phyloP scores from a whole-genome alignment of 257 asterid species.

The Knoxia roxburghii region DNA sequence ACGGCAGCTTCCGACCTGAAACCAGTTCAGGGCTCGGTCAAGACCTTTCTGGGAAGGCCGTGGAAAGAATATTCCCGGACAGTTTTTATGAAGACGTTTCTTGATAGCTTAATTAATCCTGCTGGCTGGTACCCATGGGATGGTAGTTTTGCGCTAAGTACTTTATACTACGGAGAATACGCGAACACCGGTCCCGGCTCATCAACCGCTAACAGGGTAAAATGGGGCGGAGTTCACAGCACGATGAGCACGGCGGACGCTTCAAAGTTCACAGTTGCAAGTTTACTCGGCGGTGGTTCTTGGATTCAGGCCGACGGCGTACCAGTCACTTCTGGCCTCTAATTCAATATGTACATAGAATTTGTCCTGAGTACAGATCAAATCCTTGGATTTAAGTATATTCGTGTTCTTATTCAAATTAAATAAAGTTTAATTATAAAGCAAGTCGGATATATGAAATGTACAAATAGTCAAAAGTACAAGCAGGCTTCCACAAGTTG shows the following conservation, averaged over 20 bases:
- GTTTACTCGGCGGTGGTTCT: slow-evolving; percentile 53
- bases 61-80: slow-evolving; percentile 74
- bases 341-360: too few species aligned
- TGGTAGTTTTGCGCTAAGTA: slow-evolving; percentile 58
- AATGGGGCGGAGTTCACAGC: slow-evolving; percentile 29
- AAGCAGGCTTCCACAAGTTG: too few species aligned
- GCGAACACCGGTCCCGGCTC: slow-evolving; percentile 76
- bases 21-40: slow-evolving; percentile 42
- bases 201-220: slow-evolving; percentile 51
- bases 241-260: slow-evolving; percentile 33
- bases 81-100: slow-evolving; percentile 45
- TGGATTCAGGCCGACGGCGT: slow-evolving; percentile 61
- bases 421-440: too few species aligned
- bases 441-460: too few species aligned
- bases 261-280: slow-evolving; percentile 49
- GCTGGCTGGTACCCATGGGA: slow-evolving; percentile 88
- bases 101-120: slow-evolving; percentile 53
- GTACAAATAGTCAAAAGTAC: too few species aligned
- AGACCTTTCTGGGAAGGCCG: slow-evolving; percentile 71
- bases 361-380: too few species aligned
- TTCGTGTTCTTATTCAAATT: too few species aligned
- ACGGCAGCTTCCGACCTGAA: slow-evolving; percentile 52
- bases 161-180: slow-evolving; percentile 75
- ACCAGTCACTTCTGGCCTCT: slow-evolving; percentile 42
- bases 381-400: too few species aligned